Conservation (phyloP, 2,329 filamentous ascomycete genomes). For the Diaporthe eres region DNA sequence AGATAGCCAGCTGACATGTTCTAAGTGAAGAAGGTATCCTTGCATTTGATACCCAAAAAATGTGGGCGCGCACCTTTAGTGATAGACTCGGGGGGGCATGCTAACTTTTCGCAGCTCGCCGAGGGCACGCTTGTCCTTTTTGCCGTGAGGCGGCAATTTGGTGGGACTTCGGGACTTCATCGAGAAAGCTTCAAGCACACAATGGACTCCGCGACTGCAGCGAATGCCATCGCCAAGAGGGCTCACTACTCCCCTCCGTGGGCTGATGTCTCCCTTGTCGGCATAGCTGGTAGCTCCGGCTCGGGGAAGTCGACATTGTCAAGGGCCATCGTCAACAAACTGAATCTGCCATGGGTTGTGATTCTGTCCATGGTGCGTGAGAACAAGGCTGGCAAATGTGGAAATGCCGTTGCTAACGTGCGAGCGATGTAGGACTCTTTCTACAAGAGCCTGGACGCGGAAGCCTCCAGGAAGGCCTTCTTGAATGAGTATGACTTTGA, state of each 20-base stretch:
- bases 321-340: conserved; percentile 87
- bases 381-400: background rate
- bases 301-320: conserved; percentile 96
- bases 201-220: conserved; percentile 44
- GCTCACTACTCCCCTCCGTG: conserved; percentile 94
- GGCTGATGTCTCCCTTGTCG: conserved; percentile 97
- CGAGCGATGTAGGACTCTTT: conserved; percentile 82
- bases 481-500: conserved; percentile 97
- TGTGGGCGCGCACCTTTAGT: background rate
- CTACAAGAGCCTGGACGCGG: conserved; percentile 89
- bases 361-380: conserved; percentile 90
- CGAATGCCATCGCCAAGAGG: conserved; percentile 65
- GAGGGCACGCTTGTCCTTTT: background rate
- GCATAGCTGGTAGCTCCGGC: conserved; percentile 93
- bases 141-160: background rate
- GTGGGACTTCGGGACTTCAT: no score
- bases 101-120: conserved; percentile 29
- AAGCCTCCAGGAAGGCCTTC: conserved; percentile 86
- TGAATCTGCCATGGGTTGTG: conserved; percentile 97
- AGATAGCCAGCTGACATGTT: background rate
- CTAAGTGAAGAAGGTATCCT: conserved; percentile 11
- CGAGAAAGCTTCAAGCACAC: conserved; percentile 7
- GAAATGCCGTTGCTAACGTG: background rate
- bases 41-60: conserved; percentile 6
- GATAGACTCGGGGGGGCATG: conserved; percentile 2